These are phyloP conservation scores for Rhodomyrtus psidioides DNA, from an alignment of 441 rosid genomes.

Conservation along the genomic window DNA sequence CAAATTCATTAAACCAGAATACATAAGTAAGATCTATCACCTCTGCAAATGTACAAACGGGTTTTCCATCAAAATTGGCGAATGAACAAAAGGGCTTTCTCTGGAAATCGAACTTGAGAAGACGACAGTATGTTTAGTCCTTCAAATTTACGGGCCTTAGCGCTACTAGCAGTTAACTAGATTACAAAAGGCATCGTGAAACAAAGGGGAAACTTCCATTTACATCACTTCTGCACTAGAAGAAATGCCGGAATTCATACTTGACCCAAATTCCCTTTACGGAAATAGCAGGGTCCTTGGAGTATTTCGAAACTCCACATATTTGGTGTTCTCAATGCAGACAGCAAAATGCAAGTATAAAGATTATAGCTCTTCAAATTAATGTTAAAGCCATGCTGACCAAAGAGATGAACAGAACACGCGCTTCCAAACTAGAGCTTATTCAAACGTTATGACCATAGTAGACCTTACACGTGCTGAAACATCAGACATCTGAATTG, in stretches of 20 bases:
- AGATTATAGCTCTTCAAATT: not conserved
- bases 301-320: not conserved
- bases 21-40: not conserved
- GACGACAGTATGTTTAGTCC: not conserved
- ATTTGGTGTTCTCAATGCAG: not conserved
- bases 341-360: no score
- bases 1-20: not conserved
- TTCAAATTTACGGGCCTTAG: not conserved
- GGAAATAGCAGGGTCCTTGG: not conserved
- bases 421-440: not conserved
- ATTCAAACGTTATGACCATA: not conserved
- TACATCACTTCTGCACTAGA: not conserved
- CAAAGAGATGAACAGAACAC: not conserved
- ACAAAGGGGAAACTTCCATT: not conserved
- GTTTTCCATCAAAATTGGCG: not conserved
- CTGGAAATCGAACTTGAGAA: not conserved
- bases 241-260: not conserved
- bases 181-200: not conserved
- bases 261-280: not conserved
- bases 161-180: not conserved
- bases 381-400: not conserved
- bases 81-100: not conserved
- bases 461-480: not conserved
- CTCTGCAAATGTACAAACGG: not conserved
- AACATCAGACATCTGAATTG: not conserved